phyloP scores from a whole-genome alignment of 192 early-diverging fungal species.

The Irineochytrium annulatum region DNA sequence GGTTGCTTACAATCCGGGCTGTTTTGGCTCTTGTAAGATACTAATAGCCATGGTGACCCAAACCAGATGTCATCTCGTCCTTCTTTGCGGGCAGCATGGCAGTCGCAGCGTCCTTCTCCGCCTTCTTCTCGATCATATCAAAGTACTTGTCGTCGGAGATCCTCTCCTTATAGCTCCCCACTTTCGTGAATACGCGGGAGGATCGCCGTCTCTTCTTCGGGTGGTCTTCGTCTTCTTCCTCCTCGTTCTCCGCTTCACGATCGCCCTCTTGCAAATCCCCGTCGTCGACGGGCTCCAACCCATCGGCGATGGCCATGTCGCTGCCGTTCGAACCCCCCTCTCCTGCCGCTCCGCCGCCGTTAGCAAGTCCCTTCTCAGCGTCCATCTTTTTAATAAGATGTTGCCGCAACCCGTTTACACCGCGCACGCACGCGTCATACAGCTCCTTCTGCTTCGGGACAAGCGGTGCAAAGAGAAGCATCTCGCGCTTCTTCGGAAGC shows the following conservation, averaged over 20 bases:
- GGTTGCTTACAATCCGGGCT: slow-evolving; percentile 25
- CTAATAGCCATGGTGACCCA: background rate
- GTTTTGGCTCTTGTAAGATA: slow-evolving; percentile 2
- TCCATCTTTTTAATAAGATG: slow-evolving; percentile 23
- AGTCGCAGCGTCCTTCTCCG: slow-evolving; percentile 12
- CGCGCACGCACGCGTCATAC: slow-evolving; percentile 38
- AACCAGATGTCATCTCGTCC: background rate
- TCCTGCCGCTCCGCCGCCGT: background rate
- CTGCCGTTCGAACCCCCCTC: too few relatives aligned
- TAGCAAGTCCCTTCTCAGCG: background rate
- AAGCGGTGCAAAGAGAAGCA: slow-evolving; percentile 63
- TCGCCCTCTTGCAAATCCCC: too few relatives aligned
- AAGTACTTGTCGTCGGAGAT: slow-evolving; percentile 38
- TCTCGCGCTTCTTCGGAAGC: slow-evolving; percentile 89
- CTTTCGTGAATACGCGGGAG: too few relatives aligned
- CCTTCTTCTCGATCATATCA: slow-evolving; percentile 35
- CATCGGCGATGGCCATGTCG: too few relatives aligned
- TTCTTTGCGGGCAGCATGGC: background rate
- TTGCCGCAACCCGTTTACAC: slow-evolving; percentile 24
- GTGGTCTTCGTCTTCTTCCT: too few relatives aligned
- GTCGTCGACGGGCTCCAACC: too few relatives aligned
- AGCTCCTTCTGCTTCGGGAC: slow-evolving; percentile 35
- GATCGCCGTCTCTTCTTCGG: too few relatives aligned
- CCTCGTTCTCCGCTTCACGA: too few relatives aligned
- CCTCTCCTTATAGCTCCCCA: slow-evolving; percentile 44